Base-by-base conservation (phyloP, 148 eudicot species). In the Polygonum maritimum region DNA sequence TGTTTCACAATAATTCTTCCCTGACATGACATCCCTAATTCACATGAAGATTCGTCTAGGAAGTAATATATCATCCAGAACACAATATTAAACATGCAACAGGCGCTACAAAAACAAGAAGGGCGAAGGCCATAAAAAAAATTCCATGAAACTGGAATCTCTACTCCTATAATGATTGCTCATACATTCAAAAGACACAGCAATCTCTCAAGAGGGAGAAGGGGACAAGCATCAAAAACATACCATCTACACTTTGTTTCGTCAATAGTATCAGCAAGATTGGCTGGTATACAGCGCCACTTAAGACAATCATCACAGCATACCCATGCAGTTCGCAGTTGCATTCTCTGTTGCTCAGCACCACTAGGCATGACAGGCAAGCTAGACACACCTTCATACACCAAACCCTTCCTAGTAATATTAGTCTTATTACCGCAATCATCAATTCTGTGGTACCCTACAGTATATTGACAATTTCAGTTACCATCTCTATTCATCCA, bases 211-310 rank as follows among this genome's bases (percentile, higher is more conserved):
- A 16, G 31, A 13, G 55, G 1, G 55, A n/a, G 19, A 18, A 12
- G 69, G 36, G 45, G 22, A 33, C 16, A 67, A 45, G 12, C 21
- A 45, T 72, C 70, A 51, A 76, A 26, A 71, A 73, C 63, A 45
- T 92, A 95, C 98, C 99, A 95, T 88, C 77, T 86, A 79, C 89
- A 74, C 69, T 88, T 80, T 73, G 92, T 88, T 80, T 85, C 94
- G 35, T 87, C 91, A 78, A 95, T 95, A 74, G 78, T 79, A 87
- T 95, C 99, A 36, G 97, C 97, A 82, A 95, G 94, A 62, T 67
- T 51, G 75, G 92, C 96, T 38, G 90, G 81, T 81, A 95, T 95
- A 73, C 99, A 89, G 78, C 99, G 92, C 99, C 99, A 95, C 82
- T 95, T 95, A 38, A 78, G 76, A 82, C 99, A 95, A 78, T 87